These are phyloP conservation scores for Scutellaria minor DNA, from an alignment of 257 asterid genomes.

Conservation along the genomic window DNA sequence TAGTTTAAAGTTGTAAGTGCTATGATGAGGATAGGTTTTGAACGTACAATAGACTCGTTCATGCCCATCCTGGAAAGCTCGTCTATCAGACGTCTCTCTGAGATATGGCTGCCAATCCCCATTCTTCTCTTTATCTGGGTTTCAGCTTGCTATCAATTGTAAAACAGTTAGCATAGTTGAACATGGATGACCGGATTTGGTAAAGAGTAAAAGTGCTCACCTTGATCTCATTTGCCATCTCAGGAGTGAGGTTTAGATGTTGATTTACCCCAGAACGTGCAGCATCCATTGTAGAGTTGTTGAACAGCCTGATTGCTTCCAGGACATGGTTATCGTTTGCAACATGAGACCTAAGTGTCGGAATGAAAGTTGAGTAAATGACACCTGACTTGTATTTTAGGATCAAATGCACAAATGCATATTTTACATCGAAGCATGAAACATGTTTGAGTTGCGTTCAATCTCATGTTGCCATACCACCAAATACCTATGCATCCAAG, in stretches of 20 bases:
- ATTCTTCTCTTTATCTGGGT: slow-evolving; percentile 92
- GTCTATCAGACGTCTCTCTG: slow-evolving; percentile 88
- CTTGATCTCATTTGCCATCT: slow-evolving; percentile 89
- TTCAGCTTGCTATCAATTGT: slow-evolving; percentile 78
- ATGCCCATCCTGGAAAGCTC: slow-evolving; percentile 93
- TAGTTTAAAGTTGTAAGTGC: neutral
- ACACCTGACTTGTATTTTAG: slow-evolving; percentile 17
- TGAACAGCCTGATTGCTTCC: slow-evolving; percentile 90
- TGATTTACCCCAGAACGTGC: slow-evolving; percentile 89
- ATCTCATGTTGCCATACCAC: slow-evolving; percentile 7
- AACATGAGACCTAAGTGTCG: slow-evolving; percentile 60
- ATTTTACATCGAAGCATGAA: neutral
- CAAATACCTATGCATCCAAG: neutral
- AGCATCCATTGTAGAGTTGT: slow-evolving; percentile 93
- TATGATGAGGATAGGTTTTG: slow-evolving; percentile 11
- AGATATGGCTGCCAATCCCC: slow-evolving; percentile 93
- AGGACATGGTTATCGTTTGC: slow-evolving; percentile 84
- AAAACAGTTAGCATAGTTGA: slow-evolving; percentile 16
- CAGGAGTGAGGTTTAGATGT: slow-evolving; percentile 84
- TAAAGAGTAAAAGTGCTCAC: slow-evolving; percentile 35
- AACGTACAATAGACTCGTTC: slow-evolving; percentile 79
- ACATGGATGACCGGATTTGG: neutral
- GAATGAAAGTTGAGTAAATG: slow-evolving; percentile 29
- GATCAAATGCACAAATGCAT: slow-evolving; percentile 19
- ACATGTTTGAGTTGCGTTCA: neutral